Base-by-base conservation (phyloP, 257 asterid species). In the Ophiorrhiza pumila region DNA sequence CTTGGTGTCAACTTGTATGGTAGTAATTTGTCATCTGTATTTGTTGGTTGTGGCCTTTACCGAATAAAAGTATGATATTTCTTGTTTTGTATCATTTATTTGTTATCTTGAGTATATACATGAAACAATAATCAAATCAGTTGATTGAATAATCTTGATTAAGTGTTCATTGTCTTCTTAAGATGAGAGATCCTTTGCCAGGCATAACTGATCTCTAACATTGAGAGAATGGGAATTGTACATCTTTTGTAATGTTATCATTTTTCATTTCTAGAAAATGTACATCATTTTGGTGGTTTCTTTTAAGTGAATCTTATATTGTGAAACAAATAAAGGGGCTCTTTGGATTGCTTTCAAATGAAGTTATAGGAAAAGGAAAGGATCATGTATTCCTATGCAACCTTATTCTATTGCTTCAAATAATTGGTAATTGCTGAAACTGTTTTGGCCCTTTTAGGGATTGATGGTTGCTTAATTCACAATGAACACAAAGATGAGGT, bases 21-120 rank as follows among this genome's bases (percentile, higher is more conserved):
- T 60, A 53, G 78, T 63, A 62, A 75, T 72, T 52, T 79, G 59
- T 82, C 52, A 74, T 76, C n/a, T 65, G 78, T 78, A 76, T 56
- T 56, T 66, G 84, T 68, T 62, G 66, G 65, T 66, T 74, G 55
- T 67, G 56, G 74, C 59, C 34, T 67, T 43, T 32, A n/a, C 39
- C 20, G 49, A 69, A 69, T 57, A 46, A 58, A n/a, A 34, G 12
- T 15, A 17, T 27, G 23, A 31, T 43, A 20, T 34, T 65, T 35
- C 68, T 43, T 65, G 45, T 29, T 63, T 63, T 71, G 56, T 64
- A 71, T 55, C 68, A 34, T 63, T 55, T n/a, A 56, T 49, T 34
- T 46, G 12, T 57, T 56, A 1, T 46, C 46, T 60, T 18, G 3
- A 42, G 60, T 49, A 23, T 29, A n/a, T n/a, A 23, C 68, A 22